A percentile compares a stretch with the other conserved stretches of the same genome.
Evolutionary conservation across 1,139 yeast genomes (phyloP).

Genomic region (Candida frijolesensis): DNA sequence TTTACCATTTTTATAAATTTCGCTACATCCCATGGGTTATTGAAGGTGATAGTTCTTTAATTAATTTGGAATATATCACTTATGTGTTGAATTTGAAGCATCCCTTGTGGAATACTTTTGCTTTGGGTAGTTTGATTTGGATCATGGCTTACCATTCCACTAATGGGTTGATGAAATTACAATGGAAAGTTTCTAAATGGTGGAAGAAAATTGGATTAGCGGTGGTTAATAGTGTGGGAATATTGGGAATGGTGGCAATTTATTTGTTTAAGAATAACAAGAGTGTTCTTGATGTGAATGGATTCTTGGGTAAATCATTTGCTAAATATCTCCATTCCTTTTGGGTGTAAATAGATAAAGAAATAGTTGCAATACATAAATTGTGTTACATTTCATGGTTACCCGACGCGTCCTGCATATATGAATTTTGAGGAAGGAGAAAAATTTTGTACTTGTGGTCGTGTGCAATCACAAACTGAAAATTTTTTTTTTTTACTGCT

Average conservation of each 20-base stretch:
- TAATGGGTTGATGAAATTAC: conserved; percentile 37
- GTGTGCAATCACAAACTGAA: not conserved
- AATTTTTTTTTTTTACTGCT: not conserved
- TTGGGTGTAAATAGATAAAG: conserved; percentile 11
- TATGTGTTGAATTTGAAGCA: conserved; percentile 38
- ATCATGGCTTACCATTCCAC: conserved; percentile 36
- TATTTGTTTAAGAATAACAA: conserved; percentile 22
- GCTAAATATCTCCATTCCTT: conserved; percentile 24
- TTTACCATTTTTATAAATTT: conserved; percentile 50
- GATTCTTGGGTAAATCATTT: conserved; percentile 34
- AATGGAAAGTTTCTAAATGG: conserved; percentile 27
- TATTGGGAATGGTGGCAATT: conserved; percentile 29
- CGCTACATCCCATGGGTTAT: conserved; percentile 51
- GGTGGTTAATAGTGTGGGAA: conserved; percentile 26
- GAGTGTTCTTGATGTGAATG: conserved; percentile 20
- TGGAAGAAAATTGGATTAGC: conserved; percentile 41
- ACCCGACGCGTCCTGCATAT: conserved; percentile 4
- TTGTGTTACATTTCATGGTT: not conserved
- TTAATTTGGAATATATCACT: conserved; percentile 56
- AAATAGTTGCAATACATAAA: not conserved
- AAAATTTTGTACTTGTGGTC: not conserved
- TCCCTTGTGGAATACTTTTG: conserved; percentile 22
- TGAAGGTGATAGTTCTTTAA: conserved; percentile 67
- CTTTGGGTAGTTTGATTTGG: conserved; percentile 26
- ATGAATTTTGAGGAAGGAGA: not conserved